Percentiles rank a stretch among this genome's conserved stretches.
Evolutionary conservation across 1,139 yeast genomes (phyloP).

Genomic region (Hansenula sp.): DNA sequence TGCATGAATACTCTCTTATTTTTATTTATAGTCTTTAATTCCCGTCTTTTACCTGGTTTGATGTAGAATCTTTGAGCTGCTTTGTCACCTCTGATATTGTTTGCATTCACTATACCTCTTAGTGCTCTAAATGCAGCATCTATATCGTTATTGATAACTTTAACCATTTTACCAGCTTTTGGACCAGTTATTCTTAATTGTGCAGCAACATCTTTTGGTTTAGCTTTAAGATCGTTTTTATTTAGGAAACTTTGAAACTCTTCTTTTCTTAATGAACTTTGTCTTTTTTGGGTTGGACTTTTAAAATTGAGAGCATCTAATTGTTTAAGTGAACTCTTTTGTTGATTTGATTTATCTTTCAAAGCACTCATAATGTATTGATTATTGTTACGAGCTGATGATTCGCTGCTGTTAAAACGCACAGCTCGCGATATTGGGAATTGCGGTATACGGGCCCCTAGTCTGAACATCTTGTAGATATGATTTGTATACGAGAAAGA

Average conservation of each 20-base stretch:
- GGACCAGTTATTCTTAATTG: constrained; percentile 32
- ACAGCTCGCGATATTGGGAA: neutral
- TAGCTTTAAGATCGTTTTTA: neutral
- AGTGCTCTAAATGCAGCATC: constrained; percentile 31
- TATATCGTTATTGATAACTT: constrained; percentile 33
- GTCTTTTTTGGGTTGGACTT: neutral
- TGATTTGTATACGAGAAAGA: no score
- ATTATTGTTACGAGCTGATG: neutral
- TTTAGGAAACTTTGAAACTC: neutral
- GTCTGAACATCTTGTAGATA: neutral
- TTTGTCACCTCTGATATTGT: constrained; percentile 32
- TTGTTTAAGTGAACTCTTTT: neutral
- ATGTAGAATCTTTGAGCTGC: constrained; percentile 38
- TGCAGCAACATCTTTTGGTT: constrained; percentile 13
- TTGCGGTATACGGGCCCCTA: neutral
- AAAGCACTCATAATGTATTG: neutral
- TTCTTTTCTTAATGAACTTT: neutral
- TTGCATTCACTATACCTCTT: constrained; percentile 29
- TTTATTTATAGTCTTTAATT: constrained; percentile 36
- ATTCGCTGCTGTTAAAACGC: neutral
- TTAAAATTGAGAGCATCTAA: neutral
- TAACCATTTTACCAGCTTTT: constrained; percentile 42
- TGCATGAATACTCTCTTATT: constrained; percentile 43
- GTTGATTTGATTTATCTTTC: neutral
- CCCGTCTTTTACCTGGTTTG: constrained; percentile 44